Conservation (phyloP, 495 filamentous ascomycete genomes). For the Neurospora pannonica region DNA sequence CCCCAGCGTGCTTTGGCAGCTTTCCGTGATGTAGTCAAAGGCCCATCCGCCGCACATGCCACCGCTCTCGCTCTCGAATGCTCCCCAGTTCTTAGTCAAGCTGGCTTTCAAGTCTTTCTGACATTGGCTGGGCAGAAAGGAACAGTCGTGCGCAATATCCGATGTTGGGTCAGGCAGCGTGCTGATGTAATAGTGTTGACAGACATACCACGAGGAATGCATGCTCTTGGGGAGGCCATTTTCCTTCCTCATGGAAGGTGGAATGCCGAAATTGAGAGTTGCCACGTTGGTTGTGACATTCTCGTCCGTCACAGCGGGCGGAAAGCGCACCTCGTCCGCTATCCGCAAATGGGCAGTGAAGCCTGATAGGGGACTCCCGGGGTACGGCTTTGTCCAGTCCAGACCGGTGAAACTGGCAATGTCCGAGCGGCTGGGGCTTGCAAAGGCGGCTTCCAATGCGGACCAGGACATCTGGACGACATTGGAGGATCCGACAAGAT, state of each 20-base stretch:
- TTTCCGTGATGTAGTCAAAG: background rate
- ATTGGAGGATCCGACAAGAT: background rate
- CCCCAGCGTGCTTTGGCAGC: background rate
- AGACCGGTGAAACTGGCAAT: background rate
- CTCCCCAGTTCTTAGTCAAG: background rate
- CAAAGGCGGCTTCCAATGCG: background rate
- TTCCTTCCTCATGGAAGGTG: background rate
- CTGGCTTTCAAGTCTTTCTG: background rate
- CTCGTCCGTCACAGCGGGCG: background rate
- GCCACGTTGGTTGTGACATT: background rate
- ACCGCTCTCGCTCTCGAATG: background rate
- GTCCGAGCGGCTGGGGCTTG: background rate
- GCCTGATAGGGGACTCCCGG: background rate
- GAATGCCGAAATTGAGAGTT: background rate
- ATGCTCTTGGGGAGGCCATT: background rate
- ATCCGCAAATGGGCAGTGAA: background rate
- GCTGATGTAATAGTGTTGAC: background rate
- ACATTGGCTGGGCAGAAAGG: background rate
- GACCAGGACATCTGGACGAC: background rate
- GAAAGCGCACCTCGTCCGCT: background rate
- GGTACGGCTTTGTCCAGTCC: background rate
- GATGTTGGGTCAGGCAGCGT: background rate
- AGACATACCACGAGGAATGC: background rate
- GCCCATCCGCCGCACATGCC: background rate
- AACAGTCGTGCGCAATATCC: background rate